Evolutionary conservation across 306 rosid species (phyloP), one percentile per base, ranked within the genome.

Genomic region (Trifolium fragiferum): DNA sequence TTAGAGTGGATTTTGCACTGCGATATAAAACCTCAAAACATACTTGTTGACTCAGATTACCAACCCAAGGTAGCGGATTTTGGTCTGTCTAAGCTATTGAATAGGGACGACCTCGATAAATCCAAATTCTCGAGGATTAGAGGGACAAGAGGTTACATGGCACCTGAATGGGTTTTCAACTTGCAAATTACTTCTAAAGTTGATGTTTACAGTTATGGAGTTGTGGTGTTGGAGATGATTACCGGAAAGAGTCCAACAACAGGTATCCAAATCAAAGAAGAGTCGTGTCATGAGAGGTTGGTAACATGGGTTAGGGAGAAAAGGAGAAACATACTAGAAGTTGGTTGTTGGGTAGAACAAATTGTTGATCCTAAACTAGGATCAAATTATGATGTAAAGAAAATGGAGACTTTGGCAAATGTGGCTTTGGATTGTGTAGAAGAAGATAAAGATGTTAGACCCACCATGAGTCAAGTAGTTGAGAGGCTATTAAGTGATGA

Each of bases 1-100:
- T 74, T 80, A 57, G 90, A 87, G 62, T 87, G 90, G 90, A 67
- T 84, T 70, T 51, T 87, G 33, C 90, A 84, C 14, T 87, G 87
- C 27, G 88, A 71, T 54, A 71, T 71, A 54, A 71, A 68, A 40
- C 73, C 73, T 0, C 60, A 68, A 10, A 68, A 68, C 16, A 47
- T 68, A 15, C 73, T 68, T 16, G 9, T 68, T 68, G 73, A 68
- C 8, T 68, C 44, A 9, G 73, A 47, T 68, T 68, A 25, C 43
- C 73, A 68, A 44, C 73, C 73, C 1, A 68, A 68, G 41, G 73
- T 68, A 44, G 73, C 73, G 0, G 73, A 68, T 68, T 68, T 68
- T 16, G 73, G 73, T 30, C 16, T 68, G 16, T 68, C 73, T n/a
- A 68, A 68, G 60, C 60, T 66, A 4, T 10, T 43, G 5, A 80